A percentile compares a stretch with the other conserved stretches of the same genome.
Conservation (phyloP, 208 protist species). For the Chromosphaera perkinsii region DNA sequence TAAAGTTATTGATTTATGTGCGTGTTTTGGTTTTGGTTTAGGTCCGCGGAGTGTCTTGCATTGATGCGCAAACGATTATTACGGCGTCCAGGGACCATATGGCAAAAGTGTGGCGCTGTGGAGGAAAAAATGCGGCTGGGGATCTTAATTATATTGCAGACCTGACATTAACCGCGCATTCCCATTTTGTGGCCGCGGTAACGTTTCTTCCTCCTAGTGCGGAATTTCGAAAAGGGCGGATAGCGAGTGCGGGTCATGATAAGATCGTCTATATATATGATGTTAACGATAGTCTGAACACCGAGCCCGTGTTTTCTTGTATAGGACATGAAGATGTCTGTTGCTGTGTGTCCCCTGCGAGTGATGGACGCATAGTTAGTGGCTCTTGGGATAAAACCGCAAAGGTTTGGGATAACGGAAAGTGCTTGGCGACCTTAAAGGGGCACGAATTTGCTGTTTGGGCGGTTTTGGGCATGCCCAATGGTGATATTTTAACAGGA, state of each 20-base stretch:
- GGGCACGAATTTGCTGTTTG: conserved; percentile 1
- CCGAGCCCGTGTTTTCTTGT: neutral
- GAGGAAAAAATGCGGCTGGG: neutral
- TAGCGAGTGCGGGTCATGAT: neutral
- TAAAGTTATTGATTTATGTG: neutral
- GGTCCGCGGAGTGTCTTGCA: too few relatives aligned
- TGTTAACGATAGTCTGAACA: neutral
- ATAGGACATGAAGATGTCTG: neutral
- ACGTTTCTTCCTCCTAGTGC: neutral
- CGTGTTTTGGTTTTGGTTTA: too few relatives aligned
- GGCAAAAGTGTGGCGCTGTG: too few relatives aligned
- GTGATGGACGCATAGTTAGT: neutral
- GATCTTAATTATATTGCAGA: neutral
- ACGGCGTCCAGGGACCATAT: too few relatives aligned
- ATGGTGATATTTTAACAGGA: neutral
- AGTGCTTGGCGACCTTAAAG: neutral
- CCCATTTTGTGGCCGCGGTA: neutral
- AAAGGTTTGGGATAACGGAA: neutral
- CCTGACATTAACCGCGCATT: neutral
- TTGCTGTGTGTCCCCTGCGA: neutral
- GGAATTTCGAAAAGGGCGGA: neutral
- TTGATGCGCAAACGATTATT: too few relatives aligned
- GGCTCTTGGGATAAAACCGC: conserved; percentile 1
- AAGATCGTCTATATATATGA: conserved; percentile 2
- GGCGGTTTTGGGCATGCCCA: neutral